These are phyloP conservation scores for Corylus americana DNA, from an alignment of 306 rosid genomes.

Conservation along the genomic window DNA sequence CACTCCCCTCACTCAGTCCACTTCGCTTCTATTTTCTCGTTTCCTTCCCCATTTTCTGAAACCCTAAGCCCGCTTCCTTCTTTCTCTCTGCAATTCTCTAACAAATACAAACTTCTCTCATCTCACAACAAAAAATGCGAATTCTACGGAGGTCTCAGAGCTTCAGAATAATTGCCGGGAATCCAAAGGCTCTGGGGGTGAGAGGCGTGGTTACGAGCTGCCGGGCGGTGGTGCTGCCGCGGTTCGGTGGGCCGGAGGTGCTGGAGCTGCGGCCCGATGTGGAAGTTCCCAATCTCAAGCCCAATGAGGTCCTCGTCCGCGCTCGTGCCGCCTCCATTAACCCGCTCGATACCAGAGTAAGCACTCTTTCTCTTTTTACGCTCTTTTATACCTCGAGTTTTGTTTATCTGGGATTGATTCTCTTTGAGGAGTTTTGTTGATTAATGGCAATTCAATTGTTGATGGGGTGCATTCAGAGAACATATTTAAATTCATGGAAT, in stretches of 20 bases:
- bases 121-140: slow-evolving; percentile 32
- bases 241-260: slow-evolving; percentile 77
- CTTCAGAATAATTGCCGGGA: neutral
- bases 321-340: slow-evolving; percentile 85
- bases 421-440: too few species aligned
- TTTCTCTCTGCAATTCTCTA: neutral
- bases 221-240: slow-evolving; percentile 70
- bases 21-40: slow-evolving; percentile 1
- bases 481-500: neutral
- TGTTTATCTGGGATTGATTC: neutral
- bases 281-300: slow-evolving; percentile 60
- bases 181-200: slow-evolving; percentile 17
- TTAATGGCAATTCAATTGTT: too few species aligned
- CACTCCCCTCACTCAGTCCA: neutral
- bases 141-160: slow-evolving; percentile 21
- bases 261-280: slow-evolving; percentile 56
- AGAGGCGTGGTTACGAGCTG: slow-evolving; percentile 53
- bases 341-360: slow-evolving; percentile 81
- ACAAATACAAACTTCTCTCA: neutral
- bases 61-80: neutral
- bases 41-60: neutral
- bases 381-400: neutral
- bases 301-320: slow-evolving; percentile 51
- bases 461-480: too few species aligned
- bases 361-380: slow-evolving; percentile 18